phyloP scores from a whole-genome alignment of 2,329 filamentous ascomycete species.

The Beauveria bassiana region DNA sequence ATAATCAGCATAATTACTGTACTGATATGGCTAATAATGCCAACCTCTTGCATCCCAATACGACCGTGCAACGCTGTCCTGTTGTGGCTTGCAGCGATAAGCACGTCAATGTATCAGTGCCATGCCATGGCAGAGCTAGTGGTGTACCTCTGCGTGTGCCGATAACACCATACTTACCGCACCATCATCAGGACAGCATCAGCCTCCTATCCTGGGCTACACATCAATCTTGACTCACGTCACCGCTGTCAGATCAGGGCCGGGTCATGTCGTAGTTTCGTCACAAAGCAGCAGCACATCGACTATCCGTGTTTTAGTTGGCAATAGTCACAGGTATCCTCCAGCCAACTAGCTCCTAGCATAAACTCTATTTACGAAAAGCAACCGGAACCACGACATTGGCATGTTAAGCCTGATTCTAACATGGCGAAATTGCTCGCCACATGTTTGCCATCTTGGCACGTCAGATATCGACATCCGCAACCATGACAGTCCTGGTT shows the following conservation, averaged over 20 bases:
- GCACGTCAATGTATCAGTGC: not conserved
- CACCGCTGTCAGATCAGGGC: not conserved
- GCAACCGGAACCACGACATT: not conserved
- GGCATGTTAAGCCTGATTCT: not conserved
- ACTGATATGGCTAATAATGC: not conserved
- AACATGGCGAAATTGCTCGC: constrained; percentile 8
- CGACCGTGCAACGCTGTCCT: not conserved
- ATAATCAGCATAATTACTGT: not conserved
- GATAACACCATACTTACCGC: constrained; percentile 4
- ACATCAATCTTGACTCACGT: not conserved
- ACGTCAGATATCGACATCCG: not conserved
- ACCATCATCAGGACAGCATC: not conserved
- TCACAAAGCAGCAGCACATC: not conserved
- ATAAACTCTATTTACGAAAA: constrained; percentile 8
- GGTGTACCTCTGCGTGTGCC: not conserved
- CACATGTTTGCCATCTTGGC: constrained; percentile 3
- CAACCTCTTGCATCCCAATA: not conserved
- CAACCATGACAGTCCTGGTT: not conserved
- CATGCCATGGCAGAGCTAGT: not conserved
- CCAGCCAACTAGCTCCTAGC: not conserved
- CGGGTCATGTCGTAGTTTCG: not conserved
- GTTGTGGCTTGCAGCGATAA: constrained; percentile 5
- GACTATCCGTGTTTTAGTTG: not conserved
- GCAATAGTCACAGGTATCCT: not conserved
- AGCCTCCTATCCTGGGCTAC: not conserved